Conservation (phyloP, 2,329 filamentous ascomycete genomes). For the Eutypa lata region DNA sequence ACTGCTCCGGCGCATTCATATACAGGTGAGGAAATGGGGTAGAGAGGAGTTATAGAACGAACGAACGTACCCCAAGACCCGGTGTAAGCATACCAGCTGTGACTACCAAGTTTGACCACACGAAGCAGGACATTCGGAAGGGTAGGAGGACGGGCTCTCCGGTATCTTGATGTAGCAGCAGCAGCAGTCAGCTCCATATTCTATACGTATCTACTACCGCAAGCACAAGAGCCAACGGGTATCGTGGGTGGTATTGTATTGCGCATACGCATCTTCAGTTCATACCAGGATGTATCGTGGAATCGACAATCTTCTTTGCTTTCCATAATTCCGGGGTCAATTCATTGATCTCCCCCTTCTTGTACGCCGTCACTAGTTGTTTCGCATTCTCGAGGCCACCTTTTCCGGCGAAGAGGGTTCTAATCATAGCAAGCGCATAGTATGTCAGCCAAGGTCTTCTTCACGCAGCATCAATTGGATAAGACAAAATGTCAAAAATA, state of each 20-base stretch:
- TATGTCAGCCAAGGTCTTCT: constrained; percentile 9
- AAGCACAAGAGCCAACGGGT: background rate
- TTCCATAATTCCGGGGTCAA: constrained; percentile 93
- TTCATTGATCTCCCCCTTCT: constrained; percentile 70
- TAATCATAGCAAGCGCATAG: constrained; percentile 33
- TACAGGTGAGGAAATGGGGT: background rate
- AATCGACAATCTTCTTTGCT: constrained; percentile 96
- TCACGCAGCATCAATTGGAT: background rate
- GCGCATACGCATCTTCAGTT: constrained; percentile 2
- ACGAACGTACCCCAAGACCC: constrained; percentile 65
- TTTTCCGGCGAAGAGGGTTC: constrained; percentile 79
- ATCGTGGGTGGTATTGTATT: background rate
- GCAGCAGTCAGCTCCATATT: constrained; percentile 4
- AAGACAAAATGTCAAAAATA: background rate
- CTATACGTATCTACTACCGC: no score
- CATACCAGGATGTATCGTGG: constrained; percentile 89
- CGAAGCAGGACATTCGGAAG: constrained; percentile 96
- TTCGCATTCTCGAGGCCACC: constrained; percentile 84
- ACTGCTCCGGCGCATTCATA: no score
- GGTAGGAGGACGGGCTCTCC: constrained; percentile 88
- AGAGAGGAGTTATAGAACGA: background rate
- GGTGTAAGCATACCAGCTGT: constrained; percentile 97
- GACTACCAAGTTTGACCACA: constrained; percentile 88
- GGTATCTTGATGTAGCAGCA: constrained; percentile 60
- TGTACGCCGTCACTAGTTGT: constrained; percentile 76